phyloP scores from a whole-genome alignment of 352 stramenopile species.

The Phytophthora idaei region DNA sequence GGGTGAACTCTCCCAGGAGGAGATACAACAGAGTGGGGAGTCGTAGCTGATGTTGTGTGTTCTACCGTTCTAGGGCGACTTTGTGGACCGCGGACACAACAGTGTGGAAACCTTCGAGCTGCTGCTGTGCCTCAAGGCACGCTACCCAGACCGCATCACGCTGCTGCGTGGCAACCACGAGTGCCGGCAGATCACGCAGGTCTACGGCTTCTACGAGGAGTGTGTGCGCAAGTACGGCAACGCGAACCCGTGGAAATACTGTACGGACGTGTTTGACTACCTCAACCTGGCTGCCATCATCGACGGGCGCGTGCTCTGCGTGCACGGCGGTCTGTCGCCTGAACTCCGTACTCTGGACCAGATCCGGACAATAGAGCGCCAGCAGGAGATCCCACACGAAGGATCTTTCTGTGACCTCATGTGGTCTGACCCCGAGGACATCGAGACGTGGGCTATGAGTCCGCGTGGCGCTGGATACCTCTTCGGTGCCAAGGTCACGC shows the following conservation, averaged over 20 bases:
- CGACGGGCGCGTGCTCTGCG: conserved; percentile 90
- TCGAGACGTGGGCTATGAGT: conserved; percentile 90
- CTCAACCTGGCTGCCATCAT: conserved; percentile 95
- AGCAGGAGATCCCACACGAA: conserved; percentile 96
- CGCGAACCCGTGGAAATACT: conserved; percentile 96
- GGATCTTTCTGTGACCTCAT: conserved; percentile 98
- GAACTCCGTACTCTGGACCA: conserved; percentile 95
- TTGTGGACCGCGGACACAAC: conserved; percentile 91
- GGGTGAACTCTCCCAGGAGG: background rate
- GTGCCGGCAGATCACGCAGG: conserved; percentile 96
- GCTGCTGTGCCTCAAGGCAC: conserved; percentile 84
- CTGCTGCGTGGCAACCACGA: conserved; percentile 91
- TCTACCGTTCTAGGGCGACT: conserved; percentile 70
- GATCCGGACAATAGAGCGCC: conserved; percentile 96
- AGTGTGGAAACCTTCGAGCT: conserved; percentile 92
- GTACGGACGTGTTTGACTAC: conserved; percentile 97
- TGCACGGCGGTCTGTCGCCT: conserved; percentile 96
- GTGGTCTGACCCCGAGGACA: conserved; percentile 98
- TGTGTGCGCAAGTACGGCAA: conserved; percentile 97
- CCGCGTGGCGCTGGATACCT: conserved; percentile 89
- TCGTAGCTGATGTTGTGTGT: conserved; percentile 5
- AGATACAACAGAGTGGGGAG: background rate
- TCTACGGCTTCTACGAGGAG: conserved; percentile 98
- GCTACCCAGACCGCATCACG: conserved; percentile 89
- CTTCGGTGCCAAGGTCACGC: conserved; percentile 87